Conservation (phyloP, 257 asterid genomes). For the Petunia secreta region DNA sequence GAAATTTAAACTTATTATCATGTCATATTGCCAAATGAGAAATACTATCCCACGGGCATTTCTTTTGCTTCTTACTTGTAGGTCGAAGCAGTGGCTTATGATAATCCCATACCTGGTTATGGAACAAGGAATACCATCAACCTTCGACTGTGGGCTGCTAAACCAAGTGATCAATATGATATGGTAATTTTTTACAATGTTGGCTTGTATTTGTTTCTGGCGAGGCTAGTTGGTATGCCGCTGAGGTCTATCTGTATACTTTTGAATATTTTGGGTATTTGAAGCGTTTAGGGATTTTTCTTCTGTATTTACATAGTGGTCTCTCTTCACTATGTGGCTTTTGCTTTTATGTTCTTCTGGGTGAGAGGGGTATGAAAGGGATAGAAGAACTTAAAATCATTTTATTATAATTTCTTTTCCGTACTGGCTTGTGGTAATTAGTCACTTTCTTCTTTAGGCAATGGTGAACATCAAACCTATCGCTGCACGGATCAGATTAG, state of each 20-base stretch:
- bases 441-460: neutral
- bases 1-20: neutral
- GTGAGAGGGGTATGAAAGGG: neutral
- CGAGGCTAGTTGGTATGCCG: neutral
- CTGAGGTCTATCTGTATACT: constrained; percentile 5
- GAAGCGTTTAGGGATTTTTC: neutral
- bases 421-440: neutral
- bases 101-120: constrained; percentile 59
- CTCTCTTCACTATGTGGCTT: neutral
- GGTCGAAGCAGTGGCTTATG: constrained; percentile 64
- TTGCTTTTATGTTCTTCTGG: neutral
- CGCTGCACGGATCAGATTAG: neutral
- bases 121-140: constrained; percentile 57
- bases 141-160: constrained; percentile 63
- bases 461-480: neutral
- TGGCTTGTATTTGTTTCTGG: constrained; percentile 19
- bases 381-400: constrained; percentile 1
- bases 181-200: constrained; percentile 41
- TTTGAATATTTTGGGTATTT: neutral
- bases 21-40: neutral
- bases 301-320: neutral
- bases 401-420: neutral
- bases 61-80: constrained; percentile 31
- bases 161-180: constrained; percentile 60
- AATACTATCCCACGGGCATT: neutral